Evolutionary conservation across 2,329 filamentous ascomycete genomes (phyloP).

Genomic region (Paecilomyces dactylethromorphus): DNA sequence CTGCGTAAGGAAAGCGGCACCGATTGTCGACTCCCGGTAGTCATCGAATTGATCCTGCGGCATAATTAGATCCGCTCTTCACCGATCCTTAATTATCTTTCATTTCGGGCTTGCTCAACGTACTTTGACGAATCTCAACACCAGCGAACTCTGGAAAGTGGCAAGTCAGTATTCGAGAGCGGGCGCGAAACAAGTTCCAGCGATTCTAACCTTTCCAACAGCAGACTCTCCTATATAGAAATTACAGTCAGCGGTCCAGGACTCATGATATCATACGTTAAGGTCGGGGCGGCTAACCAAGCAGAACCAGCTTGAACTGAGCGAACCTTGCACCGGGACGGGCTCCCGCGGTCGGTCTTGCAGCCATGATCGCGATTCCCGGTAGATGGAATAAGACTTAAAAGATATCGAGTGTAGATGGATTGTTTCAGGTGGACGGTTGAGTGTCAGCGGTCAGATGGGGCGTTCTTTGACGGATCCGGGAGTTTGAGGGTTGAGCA

Average conservation of each 20-base stretch:
- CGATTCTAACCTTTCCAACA: conserved; percentile 76
- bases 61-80: conserved; percentile 6
- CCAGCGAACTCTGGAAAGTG: conserved; percentile 75
- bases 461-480: not conserved
- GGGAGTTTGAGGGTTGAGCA: conserved; percentile 5
- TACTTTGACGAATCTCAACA: conserved; percentile 97
- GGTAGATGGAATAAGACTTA: conserved; percentile 11
- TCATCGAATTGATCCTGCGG: conserved; percentile 94
- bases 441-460: not conserved
- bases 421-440: conserved; percentile 3
- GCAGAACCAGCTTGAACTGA: conserved; percentile 96
- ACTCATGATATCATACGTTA: not conserved
- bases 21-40: conserved; percentile 96
- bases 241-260: not conserved
- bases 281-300: conserved; percentile 62
- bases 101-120: conserved; percentile 16
- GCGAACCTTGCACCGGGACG: conserved; percentile 75
- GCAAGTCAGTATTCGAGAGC: conserved; percentile 24
- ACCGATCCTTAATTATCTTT: not conserved
- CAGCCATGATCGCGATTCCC: conserved; percentile 61
- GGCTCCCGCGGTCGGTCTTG: conserved; percentile 68
- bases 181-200: conserved; percentile 5
- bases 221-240: conserved; percentile 77
- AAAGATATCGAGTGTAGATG: conserved; percentile 1
- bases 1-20: conserved; percentile 96